These are phyloP conservation scores for Fusarium tjaetaba DNA, from an alignment of 2,329 filamentous ascomycete genomes.

Conservation along the genomic window DNA sequence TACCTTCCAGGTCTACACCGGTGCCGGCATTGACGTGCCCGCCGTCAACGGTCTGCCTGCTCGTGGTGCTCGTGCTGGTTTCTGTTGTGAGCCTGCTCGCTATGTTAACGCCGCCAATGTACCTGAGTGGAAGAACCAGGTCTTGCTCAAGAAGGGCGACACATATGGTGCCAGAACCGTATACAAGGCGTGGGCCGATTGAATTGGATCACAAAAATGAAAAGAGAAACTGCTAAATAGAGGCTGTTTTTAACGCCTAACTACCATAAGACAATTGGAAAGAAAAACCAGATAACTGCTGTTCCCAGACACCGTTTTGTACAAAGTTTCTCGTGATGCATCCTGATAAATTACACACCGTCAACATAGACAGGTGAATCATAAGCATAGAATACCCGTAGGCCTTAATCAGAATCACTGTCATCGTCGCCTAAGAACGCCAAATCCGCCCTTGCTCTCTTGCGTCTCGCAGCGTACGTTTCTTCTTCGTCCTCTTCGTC, in stretches of 20 bases:
- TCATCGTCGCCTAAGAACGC: slow-evolving; percentile 76
- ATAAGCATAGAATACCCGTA: not conserved
- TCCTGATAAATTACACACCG: slow-evolving; percentile 3
- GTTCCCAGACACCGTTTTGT: slow-evolving; percentile 13
- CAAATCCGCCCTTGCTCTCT: slow-evolving; percentile 61
- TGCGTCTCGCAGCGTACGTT: slow-evolving; percentile 57
- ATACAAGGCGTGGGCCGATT: slow-evolving; percentile 85
- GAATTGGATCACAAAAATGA: slow-evolving; percentile 27
- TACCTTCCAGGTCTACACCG: slow-evolving; percentile 97
- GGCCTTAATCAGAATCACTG: slow-evolving; percentile 67
- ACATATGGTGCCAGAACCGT: slow-evolving; percentile 83
- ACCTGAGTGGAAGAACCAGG: slow-evolving; percentile 80
- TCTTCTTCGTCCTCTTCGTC: slow-evolving; percentile 45
- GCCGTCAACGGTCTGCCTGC: slow-evolving; percentile 70
- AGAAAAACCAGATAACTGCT: slow-evolving; percentile 6
- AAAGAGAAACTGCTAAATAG: slow-evolving; percentile 15
- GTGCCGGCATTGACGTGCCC: slow-evolving; percentile 83
- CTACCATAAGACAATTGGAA: slow-evolving; percentile 16
- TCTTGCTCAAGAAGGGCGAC: slow-evolving; percentile 84
- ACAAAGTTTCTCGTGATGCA: slow-evolving; percentile 30
- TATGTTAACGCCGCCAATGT: slow-evolving; percentile 91
- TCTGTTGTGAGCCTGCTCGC: slow-evolving; percentile 92
- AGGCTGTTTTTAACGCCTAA: slow-evolving; percentile 16
- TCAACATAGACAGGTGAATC: not conserved
- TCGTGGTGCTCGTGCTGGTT: slow-evolving; percentile 75